Evolutionary conservation across 306 rosid genomes (phyloP).

Genomic region (Quillaja saponaria): DNA sequence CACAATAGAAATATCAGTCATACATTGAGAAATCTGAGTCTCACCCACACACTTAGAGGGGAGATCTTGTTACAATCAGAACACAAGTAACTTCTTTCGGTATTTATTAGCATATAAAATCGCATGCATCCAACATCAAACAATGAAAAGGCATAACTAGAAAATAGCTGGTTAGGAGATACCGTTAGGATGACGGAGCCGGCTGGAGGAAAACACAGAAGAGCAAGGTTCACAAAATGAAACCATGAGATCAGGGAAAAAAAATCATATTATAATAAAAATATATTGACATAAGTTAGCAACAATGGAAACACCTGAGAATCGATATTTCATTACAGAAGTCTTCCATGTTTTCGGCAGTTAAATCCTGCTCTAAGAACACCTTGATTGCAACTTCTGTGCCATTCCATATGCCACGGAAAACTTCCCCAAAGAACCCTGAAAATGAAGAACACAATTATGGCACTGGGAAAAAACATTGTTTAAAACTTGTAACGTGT

Average conservation of each 20-base stretch:
- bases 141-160: conserved; percentile 23
- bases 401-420: conserved; percentile 95
- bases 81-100: neutral
- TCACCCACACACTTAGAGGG: neutral
- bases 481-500: too few relatives aligned
- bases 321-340: conserved; percentile 96
- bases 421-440: conserved; percentile 99
- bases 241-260: conserved; percentile 35
- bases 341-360: conserved; percentile 96
- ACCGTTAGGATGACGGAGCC: conserved; percentile 99
- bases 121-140: conserved; percentile 24
- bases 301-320: conserved; percentile 63
- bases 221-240: conserved; percentile 15
- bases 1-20: conserved; percentile 17
- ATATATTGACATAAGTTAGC: conserved; percentile 18
- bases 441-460: conserved; percentile 28
- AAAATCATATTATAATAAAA: conserved; percentile 29
- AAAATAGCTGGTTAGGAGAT: conserved; percentile 34
- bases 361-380: conserved; percentile 93
- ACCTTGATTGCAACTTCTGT: conserved; percentile 97
- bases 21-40: conserved; percentile 1
- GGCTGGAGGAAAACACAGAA: conserved; percentile 54
- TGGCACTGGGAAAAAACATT: neutral
- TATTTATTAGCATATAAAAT: conserved; percentile 12
- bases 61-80: conserved; percentile 4